A percentile compares a stretch with the other conserved stretches of the same genome.
Evolutionary conservation across 129 eudicot species (phyloP).

Genomic region (Glebionis coronaria): DNA sequence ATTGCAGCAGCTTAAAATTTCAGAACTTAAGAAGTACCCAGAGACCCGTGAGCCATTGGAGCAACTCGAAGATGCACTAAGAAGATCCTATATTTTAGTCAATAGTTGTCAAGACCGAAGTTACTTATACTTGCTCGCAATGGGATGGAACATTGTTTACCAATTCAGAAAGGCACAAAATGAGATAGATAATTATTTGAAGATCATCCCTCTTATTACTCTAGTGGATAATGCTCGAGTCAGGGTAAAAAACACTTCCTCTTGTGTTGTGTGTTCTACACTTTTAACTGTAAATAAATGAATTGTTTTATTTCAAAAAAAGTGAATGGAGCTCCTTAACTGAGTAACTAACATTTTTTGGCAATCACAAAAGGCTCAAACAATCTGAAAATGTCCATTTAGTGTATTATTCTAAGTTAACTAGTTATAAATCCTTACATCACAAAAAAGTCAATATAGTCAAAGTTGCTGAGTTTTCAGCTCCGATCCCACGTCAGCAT

Average conservation of each 20-base stretch:
- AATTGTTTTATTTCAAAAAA: no score
- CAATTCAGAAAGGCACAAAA: conserved; percentile 29
- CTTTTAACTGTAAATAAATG: no score
- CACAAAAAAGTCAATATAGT: no score
- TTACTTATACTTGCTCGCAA: conserved; percentile 21
- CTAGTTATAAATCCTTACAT: no score
- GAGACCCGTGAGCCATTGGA: conserved; percentile 86
- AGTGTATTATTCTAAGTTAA: no score
- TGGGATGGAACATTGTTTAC: conserved; percentile 32
- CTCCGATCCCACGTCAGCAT: no score
- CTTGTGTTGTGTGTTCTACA: no score
- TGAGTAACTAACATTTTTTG: no score
- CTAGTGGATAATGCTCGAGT: conserved; percentile 86
- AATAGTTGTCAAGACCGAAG: conserved; percentile 84
- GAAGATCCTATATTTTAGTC: conserved; percentile 75
- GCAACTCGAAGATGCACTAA: conserved; percentile 79
- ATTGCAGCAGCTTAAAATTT: conserved; percentile 61
- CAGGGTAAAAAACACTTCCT: conserved; percentile 42
- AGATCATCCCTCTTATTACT: conserved; percentile 79
- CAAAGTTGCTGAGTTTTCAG: no score
- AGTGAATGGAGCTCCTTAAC: no score
- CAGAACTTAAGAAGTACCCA: conserved; percentile 74
- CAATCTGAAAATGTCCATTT: no score
- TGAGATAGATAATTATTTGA: conserved; percentile 60
- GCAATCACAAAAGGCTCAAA: no score